Evolutionary conservation across 2,329 filamentous ascomycete species (phyloP), one percentile per base, ranked within the genome.

Genomic region (Colletotrichum musae): DNA sequence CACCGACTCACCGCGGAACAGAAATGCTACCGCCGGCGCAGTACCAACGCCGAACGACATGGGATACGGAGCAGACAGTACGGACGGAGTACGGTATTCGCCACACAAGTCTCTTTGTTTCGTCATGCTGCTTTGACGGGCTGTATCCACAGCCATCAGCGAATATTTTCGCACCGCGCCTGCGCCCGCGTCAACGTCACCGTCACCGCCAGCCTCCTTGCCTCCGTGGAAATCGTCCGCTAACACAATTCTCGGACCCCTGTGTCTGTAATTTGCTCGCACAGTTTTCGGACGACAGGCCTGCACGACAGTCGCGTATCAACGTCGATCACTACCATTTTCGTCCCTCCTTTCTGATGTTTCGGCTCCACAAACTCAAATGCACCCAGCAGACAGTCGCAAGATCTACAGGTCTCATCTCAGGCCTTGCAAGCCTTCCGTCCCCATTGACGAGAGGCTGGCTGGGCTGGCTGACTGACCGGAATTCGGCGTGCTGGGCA

Each of bases 371-470:
- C 56, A 59, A 64, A 65, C 62, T 56, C 54, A 54, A 66, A 52
- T 57, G 56, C 50, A 66, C 56, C 43, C 41, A 57, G 56, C 48
- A 50, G 50, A 65, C 41, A 60, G 56, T 56, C 43, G 50, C 66
- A 66, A 56, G 62, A 69, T 69, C 66, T 69, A 66, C 56, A 36
- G 56, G 66, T 59, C 54, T 69, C 62, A 69, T 69, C 66, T 69
- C 54, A 69, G 58, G 61, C 66, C 50, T 69, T 53, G 56, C 59
- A 57, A 56, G 58, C 64, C 57, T 47, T n/a, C 51, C 41, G 53
- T 58, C 52, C 57, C 53, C 48, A 45, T 52, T 68, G 43, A 57
- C 52, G 36, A 64, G 26, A 13, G 58, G 32, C 15, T 18, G 52
- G 26, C 53, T 47, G 53, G 52, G 26, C 53, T 47, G 53, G 50